phyloP scores from a whole-genome alignment of 1,139 yeast species.

The Protomyces lactucae-debilis region DNA sequence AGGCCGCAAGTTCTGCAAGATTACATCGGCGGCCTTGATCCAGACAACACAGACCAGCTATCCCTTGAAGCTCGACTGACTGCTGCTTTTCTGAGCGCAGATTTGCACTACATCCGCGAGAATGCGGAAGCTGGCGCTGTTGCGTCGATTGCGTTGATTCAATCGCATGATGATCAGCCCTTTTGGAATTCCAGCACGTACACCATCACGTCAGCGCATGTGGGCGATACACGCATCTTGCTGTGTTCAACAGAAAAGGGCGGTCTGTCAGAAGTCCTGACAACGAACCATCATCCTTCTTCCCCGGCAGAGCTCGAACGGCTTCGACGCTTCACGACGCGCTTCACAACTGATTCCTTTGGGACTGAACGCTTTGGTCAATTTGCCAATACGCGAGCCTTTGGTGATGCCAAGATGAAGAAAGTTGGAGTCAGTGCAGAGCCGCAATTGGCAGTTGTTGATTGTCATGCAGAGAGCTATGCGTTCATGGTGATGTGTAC shows the following conservation, averaged over 20 bases:
- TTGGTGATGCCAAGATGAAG: slow-evolving; percentile 78
- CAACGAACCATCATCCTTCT: slow-evolving; percentile 81
- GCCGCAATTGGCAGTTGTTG: slow-evolving; percentile 71
- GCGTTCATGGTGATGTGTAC: slow-evolving; percentile 69
- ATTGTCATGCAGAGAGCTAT: slow-evolving; percentile 42
- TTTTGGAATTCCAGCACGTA: slow-evolving; percentile 71
- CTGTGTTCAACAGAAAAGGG: slow-evolving; percentile 57
- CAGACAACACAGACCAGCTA: slow-evolving; percentile 24
- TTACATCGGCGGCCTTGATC: slow-evolving; percentile 24
- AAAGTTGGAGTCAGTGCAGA: slow-evolving; percentile 84
- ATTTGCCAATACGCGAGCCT: slow-evolving; percentile 86
- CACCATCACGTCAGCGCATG: slow-evolving; percentile 73
- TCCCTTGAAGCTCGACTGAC: slow-evolving; percentile 46
- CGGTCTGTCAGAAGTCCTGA: slow-evolving; percentile 75
- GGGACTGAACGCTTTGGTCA: slow-evolving; percentile 84
- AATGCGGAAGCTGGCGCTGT: slow-evolving; percentile 69
- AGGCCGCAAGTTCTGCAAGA: slow-evolving; percentile 19
- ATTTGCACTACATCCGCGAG: slow-evolving; percentile 45
- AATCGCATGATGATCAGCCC: slow-evolving; percentile 48
- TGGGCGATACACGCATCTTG: slow-evolving; percentile 93
- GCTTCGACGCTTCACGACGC: slow-evolving; percentile 63
- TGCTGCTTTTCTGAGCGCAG: slow-evolving; percentile 58
- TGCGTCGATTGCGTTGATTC: slow-evolving; percentile 62
- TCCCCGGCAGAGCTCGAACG: slow-evolving; percentile 73
- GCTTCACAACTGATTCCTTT: slow-evolving; percentile 79